Percentiles rank a stretch among this genome's conserved stretches.
phyloP scores from a whole-genome alignment of 345 rosid genomes.

The Conringia planisiliqua region DNA sequence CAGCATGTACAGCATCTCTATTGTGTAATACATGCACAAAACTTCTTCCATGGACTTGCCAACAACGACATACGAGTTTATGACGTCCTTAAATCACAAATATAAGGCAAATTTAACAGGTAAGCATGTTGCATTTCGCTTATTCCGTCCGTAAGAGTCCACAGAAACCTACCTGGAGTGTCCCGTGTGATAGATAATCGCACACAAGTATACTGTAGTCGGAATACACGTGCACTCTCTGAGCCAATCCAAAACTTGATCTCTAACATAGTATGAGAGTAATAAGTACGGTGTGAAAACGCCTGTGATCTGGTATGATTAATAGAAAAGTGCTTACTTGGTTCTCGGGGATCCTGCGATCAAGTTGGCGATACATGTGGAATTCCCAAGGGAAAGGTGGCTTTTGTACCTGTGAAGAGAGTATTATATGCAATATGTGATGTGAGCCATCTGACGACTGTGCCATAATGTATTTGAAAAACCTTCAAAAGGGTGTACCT shows the following conservation, averaged over 20 bases:
- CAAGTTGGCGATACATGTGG: conserved; percentile 93
- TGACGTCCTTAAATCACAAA: conserved; percentile 66
- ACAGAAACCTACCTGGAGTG: conserved; percentile 64
- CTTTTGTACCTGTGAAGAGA: conserved; percentile 69
- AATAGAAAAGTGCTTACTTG: conserved; percentile 44
- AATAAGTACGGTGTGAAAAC: conserved; percentile 25
- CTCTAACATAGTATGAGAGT: conserved; percentile 50
- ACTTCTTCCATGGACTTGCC: conserved; percentile 92
- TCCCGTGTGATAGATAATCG: conserved; percentile 77
- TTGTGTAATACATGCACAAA: conserved; percentile 82
- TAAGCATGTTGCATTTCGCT: neutral
- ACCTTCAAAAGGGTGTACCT: conserved; percentile 43
- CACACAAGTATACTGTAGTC: conserved; percentile 86
- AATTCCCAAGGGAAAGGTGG: conserved; percentile 98
- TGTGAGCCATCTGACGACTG: conserved; percentile 7
- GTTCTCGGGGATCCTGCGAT: conserved; percentile 57
- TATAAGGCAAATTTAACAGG: neutral
- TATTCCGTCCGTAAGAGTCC: neutral
- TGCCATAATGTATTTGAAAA: neutral
- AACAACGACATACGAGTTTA: conserved; percentile 65
- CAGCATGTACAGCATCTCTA: conserved; percentile 84
- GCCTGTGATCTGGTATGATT: conserved; percentile 9
- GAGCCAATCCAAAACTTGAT: conserved; percentile 76
- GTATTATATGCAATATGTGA: neutral
- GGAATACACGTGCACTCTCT: conserved; percentile 59